Evolutionary conservation across 2,329 filamentous ascomycete genomes (phyloP), one percentile per base, ranked within the genome.

Genomic region (Trichoderma simmonsii): DNA sequence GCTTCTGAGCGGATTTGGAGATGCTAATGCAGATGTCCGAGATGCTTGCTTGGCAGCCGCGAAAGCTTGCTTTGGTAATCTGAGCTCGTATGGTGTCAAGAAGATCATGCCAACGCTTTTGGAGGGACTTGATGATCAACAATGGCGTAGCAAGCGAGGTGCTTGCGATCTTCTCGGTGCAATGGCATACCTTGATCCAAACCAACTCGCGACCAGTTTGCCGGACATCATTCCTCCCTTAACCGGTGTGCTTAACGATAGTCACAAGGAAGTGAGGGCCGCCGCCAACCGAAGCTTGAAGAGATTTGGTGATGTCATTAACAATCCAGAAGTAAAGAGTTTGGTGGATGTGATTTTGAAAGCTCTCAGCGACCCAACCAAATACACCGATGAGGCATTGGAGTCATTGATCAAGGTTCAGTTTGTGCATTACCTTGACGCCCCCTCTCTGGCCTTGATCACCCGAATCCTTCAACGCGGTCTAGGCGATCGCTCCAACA

Each of bases 141-240:
- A 98, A 81, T 99, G 96, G 96, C 92, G 96, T 78, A 98, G 94
- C 84, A 98, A 99, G 83, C 97, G 97, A 84, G 96, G 97, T 76
- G 96, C 96, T 69, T 99, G 96, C 79, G 96, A 99, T 80, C 91
- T 97, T 30, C 88, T 99, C 15, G 96, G 96, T 80, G 96, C 96
- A 74, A 99, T 99, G 96, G 97, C 96, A 6, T 99, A 99, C 80
- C 89, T 99, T 36, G 96, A 98, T 80, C 95, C 97, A 8, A 93
- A 98, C 75, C 96, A 99, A 81, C 88, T 99, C 21, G 94, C 96
- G 1, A 88, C 92, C 76, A 98, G 95, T 80, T 85, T 99, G 77
- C 96, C 96, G 2, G 95, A 97, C 71, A 99, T 99, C 76, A 99
- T 99, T 76, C 96, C 97, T 30, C 95, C 97, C 18, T 86, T 99